A percentile compares a stretch with the other conserved stretches of the same genome.
Evolutionary conservation across 345 rosid species (phyloP).

Genomic region (Aurinia saxatilis): DNA sequence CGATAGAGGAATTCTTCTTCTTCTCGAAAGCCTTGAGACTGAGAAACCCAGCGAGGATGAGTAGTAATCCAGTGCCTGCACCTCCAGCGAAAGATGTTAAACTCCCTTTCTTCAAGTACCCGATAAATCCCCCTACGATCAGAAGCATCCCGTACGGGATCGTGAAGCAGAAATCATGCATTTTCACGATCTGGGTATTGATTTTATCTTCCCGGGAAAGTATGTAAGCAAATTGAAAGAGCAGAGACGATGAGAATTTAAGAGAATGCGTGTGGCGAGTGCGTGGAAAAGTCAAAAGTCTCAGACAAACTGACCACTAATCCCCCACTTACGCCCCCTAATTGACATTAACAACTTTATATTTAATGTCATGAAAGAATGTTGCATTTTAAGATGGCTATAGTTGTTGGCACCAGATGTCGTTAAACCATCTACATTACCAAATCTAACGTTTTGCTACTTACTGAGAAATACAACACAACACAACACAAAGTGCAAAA

Average conservation of each 20-base stretch:
- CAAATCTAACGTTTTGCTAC: too few relatives aligned
- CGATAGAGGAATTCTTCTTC: conserved; percentile 57
- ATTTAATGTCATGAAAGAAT: too few relatives aligned
- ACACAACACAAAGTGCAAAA: neutral
- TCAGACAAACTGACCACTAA: conserved; percentile 10
- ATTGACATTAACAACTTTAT: too few relatives aligned
- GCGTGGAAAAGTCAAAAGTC: conserved; percentile 35
- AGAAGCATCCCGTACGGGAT: conserved; percentile 89
- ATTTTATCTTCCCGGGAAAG: neutral
- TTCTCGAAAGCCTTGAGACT: conserved; percentile 82
- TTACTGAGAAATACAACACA: neutral
- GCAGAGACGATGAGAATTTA: neutral
- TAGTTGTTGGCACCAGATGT: too few relatives aligned
- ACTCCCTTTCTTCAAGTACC: conserved; percentile 72
- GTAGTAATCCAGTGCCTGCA: conserved; percentile 61
- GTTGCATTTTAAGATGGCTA: too few relatives aligned
- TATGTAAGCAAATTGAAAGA: neutral
- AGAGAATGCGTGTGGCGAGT: conserved; percentile 14
- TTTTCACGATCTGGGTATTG: conserved; percentile 17
- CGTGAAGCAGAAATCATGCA: conserved; percentile 98
- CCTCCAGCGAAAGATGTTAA: conserved; percentile 79
- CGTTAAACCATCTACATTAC: neutral
- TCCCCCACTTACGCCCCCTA: conserved; percentile 7
- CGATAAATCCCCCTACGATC: conserved; percentile 75
- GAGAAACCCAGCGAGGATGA: conserved; percentile 73